These are phyloP conservation scores for Neopestalotiopsis rosae DNA, from an alignment of 2,329 filamentous ascomycete species.

Conservation along the genomic window DNA sequence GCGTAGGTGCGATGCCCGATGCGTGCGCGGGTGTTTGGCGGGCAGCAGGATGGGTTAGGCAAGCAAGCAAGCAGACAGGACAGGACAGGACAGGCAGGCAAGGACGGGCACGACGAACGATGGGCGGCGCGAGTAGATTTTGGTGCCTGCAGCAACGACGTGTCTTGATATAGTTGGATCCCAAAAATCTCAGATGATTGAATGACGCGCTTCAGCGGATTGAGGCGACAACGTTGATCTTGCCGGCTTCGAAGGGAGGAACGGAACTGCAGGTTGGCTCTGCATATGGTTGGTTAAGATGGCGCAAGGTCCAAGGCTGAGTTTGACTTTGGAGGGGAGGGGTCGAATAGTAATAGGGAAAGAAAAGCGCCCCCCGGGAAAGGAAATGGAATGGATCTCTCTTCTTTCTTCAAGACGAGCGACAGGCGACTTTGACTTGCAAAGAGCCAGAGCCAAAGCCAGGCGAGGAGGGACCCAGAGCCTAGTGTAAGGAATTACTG, in stretches of 20 bases:
- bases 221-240: conserved; percentile 33
- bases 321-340: conserved; percentile 14
- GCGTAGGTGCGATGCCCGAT: conserved; percentile 35
- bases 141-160: conserved; percentile 57
- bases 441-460: too few species aligned
- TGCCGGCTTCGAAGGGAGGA: conserved; percentile 28
- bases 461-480: background rate
- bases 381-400: background rate
- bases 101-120: background rate
- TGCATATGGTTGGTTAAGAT: conserved; percentile 52
- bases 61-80: conserved; percentile 28
- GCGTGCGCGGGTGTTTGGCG: background rate
- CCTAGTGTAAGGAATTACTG: background rate
- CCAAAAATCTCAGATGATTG: conserved; percentile 39
- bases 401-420: background rate
- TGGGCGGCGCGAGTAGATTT: background rate
- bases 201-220: conserved; percentile 41
- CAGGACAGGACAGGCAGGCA: background rate
- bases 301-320: conserved; percentile 44
- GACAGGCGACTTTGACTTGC: background rate
- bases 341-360: conserved; percentile 17
- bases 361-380: conserved; percentile 1
- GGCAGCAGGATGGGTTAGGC: conserved; percentile 30
- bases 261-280: conserved; percentile 50
- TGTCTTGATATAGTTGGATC: conserved; percentile 66